phyloP scores from a whole-genome alignment of 805 yeast species.

The Wickerhamomyces subpelliculosus region DNA sequence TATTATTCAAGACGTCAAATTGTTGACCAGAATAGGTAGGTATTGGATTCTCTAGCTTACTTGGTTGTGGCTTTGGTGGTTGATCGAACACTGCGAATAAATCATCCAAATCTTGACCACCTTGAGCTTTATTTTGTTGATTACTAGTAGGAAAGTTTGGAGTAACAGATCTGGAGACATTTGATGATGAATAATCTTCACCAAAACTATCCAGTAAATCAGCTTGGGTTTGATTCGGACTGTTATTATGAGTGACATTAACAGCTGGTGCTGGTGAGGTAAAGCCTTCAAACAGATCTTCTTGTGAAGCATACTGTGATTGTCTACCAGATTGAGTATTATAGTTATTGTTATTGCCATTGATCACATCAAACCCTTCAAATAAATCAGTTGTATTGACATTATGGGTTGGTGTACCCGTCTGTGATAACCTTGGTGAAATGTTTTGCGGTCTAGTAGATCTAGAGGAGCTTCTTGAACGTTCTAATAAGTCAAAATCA shows the following conservation, averaged over 20 bases:
- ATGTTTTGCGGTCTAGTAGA: background rate
- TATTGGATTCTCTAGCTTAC: constrained; percentile 2
- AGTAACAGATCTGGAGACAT: background rate
- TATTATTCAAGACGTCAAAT: constrained; percentile 1
- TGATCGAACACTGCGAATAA: constrained; percentile 26
- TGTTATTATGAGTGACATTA: background rate
- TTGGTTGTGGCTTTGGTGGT: constrained; percentile 6
- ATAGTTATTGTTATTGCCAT: background rate
- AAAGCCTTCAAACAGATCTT: constrained; percentile 19
- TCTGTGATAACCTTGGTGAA: too few relatives aligned
- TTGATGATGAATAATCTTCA: background rate
- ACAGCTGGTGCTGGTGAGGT: constrained; percentile 1
- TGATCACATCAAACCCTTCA: constrained; percentile 17
- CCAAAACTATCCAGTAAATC: constrained; percentile 16
- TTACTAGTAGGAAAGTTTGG: background rate
- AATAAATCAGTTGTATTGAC: constrained; percentile 7
- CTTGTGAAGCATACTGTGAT: constrained; percentile 2
- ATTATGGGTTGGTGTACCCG: background rate
- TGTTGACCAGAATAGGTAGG: constrained; percentile 1
- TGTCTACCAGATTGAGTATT: background rate
- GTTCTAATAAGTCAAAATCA: constrained; percentile 30
- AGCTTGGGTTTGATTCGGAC: background rate
- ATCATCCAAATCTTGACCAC: constrained; percentile 20
- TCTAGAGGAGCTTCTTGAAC: constrained; percentile 1
- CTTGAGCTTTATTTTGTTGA: constrained; percentile 1